A percentile compares a stretch with the other conserved stretches of the same genome.
These are phyloP conservation scores for Taphrina wiesneri DNA, from an alignment of 1,139 yeast species.

Conservation along the genomic window DNA sequence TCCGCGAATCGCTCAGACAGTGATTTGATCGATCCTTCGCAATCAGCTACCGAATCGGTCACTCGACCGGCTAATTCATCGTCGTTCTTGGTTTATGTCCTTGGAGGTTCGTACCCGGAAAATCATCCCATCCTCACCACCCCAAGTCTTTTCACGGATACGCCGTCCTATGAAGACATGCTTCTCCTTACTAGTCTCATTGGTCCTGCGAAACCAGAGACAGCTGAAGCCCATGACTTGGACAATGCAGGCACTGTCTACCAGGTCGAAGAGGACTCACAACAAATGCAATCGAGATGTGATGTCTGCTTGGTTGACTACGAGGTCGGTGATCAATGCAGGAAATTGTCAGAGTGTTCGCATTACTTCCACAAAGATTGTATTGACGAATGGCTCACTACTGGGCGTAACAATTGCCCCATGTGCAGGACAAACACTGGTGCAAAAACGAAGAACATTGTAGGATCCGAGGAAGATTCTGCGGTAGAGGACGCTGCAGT, in stretches of 20 bases:
- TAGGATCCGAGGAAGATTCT: neutral
- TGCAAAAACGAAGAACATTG: slow-evolving; percentile 10
- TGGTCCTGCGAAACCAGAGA: slow-evolving; percentile 53
- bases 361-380: slow-evolving; percentile 58
- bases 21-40: neutral
- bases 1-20: neutral
- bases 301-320: slow-evolving; percentile 56
- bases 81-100: slow-evolving; percentile 54
- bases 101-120: slow-evolving; percentile 54
- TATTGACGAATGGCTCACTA: slow-evolving; percentile 59
- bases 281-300: slow-evolving; percentile 48
- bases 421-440: slow-evolving; percentile 46
- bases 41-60: neutral
- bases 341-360: slow-evolving; percentile 51
- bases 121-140: slow-evolving; percentile 54
- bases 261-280: slow-evolving; percentile 38
- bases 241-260: slow-evolving; percentile 48
- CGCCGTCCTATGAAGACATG: slow-evolving; percentile 55
- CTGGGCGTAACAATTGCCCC: slow-evolving; percentile 61
- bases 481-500: neutral
- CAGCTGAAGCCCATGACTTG: slow-evolving; percentile 50
- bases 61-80: slow-evolving; percentile 43
- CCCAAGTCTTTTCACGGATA: slow-evolving; percentile 52
- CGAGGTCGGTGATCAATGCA: slow-evolving; percentile 51
- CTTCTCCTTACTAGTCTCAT: slow-evolving; percentile 51